These are phyloP conservation scores for Ascocoryne sarcoides DNA, from an alignment of 2,329 filamentous ascomycete species.

Conservation along the genomic window DNA sequence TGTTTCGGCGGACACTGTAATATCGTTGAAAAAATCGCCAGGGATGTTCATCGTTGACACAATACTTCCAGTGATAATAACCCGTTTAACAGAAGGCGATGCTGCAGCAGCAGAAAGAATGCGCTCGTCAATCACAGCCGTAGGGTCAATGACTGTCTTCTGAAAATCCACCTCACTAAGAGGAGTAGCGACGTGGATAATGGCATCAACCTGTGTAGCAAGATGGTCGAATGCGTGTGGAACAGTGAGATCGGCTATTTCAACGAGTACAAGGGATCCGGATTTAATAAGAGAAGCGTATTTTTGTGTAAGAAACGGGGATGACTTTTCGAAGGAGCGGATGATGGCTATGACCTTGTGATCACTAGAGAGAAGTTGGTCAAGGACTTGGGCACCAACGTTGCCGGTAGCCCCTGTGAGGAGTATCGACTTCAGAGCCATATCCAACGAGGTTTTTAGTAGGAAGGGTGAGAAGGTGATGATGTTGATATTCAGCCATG, in stretches of 20 bases:
- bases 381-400: slow-evolving; percentile 2
- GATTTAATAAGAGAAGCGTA: slow-evolving; percentile 3
- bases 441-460: too few species aligned
- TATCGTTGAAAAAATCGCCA: not conserved
- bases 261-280: slow-evolving; percentile 1
- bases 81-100: not conserved
- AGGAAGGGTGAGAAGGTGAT: too few species aligned
- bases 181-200: not conserved
- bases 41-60: not conserved
- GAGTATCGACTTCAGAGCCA: slow-evolving; percentile 1
- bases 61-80: not conserved
- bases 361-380: slow-evolving; percentile 1
- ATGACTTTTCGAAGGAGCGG: slow-evolving; percentile 1
- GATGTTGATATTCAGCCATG: too few species aligned
- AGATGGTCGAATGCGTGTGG: slow-evolving; percentile 2
- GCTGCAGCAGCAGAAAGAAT: not conserved
- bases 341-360: slow-evolving; percentile 4
- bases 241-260: slow-evolving; percentile 7
- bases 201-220: not conserved
- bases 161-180: not conserved
- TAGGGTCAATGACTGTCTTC: not conserved
- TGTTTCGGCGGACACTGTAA: not conserved
- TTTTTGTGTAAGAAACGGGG: slow-evolving; percentile 4
- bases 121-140: not conserved
- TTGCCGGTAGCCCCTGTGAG: slow-evolving; percentile 8